Base-by-base conservation (phyloP, 371 early-diverging fungal genomes). In the Catenaria anguillulae region DNA sequence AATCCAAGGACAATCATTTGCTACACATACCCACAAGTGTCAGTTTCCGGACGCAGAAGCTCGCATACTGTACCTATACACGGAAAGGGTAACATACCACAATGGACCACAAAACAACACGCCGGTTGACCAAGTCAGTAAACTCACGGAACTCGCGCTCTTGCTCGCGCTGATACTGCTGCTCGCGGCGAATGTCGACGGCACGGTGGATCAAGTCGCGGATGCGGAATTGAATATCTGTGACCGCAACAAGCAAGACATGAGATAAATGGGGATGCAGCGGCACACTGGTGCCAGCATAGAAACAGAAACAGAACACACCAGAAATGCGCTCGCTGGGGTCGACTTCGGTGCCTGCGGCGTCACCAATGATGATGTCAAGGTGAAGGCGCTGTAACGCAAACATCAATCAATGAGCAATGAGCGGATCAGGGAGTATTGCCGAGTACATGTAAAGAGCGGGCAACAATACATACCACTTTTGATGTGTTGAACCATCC, bases 111-210 rank as follows among this genome's bases (percentile, higher is more conserved):
- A 79, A 84, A 1, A 92, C 83, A 21, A 90, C 86, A 46, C 87
- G 85, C 23, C 84, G 74, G 75, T 92, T 94, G 58, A 85, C 84
- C 26, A 76, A 68, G 70, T 92, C 88, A 45, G 87, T 87, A 65
- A 83, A 82, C 66, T 87, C 77, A 65, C 92, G 84, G 80, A 92
- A 95, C 73, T 87, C 88, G 43, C 76, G 79, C 72, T 97, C 95
- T 17, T 55, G 56, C 29, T 40, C 90, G 61, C 89, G 75, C 75
- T 93, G 94, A 71, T 85, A 88, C 55, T 79, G 75, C 74, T 93
- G 92, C 70, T 96, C 95, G 48, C 86, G 76, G 62, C 85, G 80
- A 69, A 95, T 90, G 70, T 84, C 86, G 62, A 79, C 75, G 46
- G 92, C 81, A 63, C 86, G 85, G 62, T 78, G 72, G 70, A 88